Base-by-base conservation (phyloP, 164 flowering plant genomes). In the Macadamia integrifolia region DNA sequence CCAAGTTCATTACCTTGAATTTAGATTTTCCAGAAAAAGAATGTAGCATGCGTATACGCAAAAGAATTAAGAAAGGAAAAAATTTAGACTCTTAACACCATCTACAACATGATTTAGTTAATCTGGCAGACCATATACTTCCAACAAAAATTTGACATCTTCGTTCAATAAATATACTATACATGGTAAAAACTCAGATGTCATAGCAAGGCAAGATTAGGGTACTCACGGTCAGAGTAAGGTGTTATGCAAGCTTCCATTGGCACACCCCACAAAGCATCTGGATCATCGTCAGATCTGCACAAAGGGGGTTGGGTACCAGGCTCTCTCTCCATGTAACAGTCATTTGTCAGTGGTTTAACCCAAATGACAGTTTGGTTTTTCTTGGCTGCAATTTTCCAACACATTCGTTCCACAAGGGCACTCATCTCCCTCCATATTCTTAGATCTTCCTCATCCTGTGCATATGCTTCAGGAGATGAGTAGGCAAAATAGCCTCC, bases 401-500 rank as follows among this genome's bases (percentile, higher is more conserved):
- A 92, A 69, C 98, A 92, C 98, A 92, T 92, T 2, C 92, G 84
- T 61, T 80, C 87, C 61, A 92, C 98, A 67, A 92, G 91, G 69
- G 85, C 87, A 82, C 98, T 90, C 96, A 92, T 92, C 63, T 84
- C 82, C 72, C 56, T 83, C 98, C 98, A 90, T 58, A 92, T 92
- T 68, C 84, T 82, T 18, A 83, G 85, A 79, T 92, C 88, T 74
- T 91, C 92, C 69, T 88, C 97, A 79, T 91, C 97, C 69, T 89
- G 93, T 40, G 96, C 96, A 84, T 92, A 92, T 62, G 96, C 96
- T 81, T 92, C 98, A 17, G 98, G 98, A 63, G 98, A 92, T 1
- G 98, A 92, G 77, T 92, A 92, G 7, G 91, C 94, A 83, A 92
- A 92, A 76, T 92, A 90, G 64, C 98, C 98, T 68, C 97, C 97